phyloP scores from a whole-genome alignment of 768 basidiomycete genomes.

The Termitomyces sp. region DNA sequence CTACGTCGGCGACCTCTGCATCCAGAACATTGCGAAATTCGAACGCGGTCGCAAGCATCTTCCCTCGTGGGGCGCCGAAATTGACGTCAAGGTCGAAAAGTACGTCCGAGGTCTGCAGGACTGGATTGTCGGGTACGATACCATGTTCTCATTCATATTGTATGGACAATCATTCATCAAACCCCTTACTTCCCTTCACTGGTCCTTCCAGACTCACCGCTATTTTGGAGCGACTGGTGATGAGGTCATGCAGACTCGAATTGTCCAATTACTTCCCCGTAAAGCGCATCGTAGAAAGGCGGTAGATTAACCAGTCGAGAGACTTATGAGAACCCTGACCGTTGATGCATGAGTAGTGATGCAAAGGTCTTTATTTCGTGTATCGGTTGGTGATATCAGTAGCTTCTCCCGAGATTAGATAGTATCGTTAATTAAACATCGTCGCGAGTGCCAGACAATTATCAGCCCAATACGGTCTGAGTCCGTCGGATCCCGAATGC shows the following conservation, averaged over 20 bases:
- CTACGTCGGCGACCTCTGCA: constrained; percentile 57
- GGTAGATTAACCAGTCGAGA: too few relatives aligned
- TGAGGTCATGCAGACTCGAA: constrained; percentile 47
- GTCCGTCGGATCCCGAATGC: too few relatives aligned
- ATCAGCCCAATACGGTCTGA: too few relatives aligned
- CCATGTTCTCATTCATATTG: background rate
- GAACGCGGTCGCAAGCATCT: constrained; percentile 37
- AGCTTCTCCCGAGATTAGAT: too few relatives aligned
- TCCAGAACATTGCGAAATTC: constrained; percentile 48
- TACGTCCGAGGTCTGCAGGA: constrained; percentile 63
- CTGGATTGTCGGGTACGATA: constrained; percentile 66
- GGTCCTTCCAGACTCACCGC: constrained; percentile 64
- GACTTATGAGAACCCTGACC: too few relatives aligned
- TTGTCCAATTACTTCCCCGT: constrained; percentile 9
- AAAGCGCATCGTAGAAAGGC: too few relatives aligned
- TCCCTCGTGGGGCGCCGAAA: constrained; percentile 57
- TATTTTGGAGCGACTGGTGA: constrained; percentile 60
- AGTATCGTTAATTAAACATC: too few relatives aligned
- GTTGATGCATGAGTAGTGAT: too few relatives aligned
- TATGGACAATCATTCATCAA: background rate
- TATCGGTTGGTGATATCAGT: too few relatives aligned
- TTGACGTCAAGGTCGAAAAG: constrained; percentile 53
- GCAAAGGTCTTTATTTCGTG: too few relatives aligned
- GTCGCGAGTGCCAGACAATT: too few relatives aligned
- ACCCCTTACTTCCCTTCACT: constrained; percentile 46